phyloP scores from a whole-genome alignment of 805 yeast species.

The Komagataella kurtzmanii region DNA sequence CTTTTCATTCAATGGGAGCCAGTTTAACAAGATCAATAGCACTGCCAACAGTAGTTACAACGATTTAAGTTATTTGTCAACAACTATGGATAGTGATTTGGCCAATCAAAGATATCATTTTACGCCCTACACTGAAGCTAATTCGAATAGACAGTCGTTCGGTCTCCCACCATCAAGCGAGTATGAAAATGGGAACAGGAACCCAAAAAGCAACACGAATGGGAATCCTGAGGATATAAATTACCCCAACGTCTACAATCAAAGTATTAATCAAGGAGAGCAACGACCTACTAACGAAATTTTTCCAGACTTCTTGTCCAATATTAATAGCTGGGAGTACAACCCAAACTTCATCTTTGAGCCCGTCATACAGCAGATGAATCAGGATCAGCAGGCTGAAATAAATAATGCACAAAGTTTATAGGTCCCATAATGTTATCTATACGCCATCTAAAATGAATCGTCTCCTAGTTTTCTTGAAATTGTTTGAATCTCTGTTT shows the following conservation, averaged over 20 bases:
- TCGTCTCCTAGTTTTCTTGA: constrained; percentile 45
- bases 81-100: constrained; percentile 1
- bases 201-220: constrained; percentile 1
- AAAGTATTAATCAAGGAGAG: background rate
- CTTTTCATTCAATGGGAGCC: background rate
- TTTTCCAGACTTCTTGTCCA: constrained; percentile 9
- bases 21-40: background rate
- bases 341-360: constrained; percentile 2
- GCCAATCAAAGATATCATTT: constrained; percentile 2
- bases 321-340: constrained; percentile 12
- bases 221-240: background rate
- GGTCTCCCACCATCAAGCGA: background rate
- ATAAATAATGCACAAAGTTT: background rate
- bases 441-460: constrained; percentile 9
- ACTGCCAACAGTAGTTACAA: background rate
- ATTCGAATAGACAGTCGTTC: background rate
- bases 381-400: constrained; percentile 20
- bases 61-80: constrained; percentile 2
- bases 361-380: constrained; percentile 7
- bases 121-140: constrained; percentile 1
- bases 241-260: background rate
- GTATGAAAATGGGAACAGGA: constrained; percentile 1
- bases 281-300: background rate
- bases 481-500: constrained; percentile 29
- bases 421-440: background rate